Evolutionary conservation across 1,139 yeast genomes (phyloP).

Genomic region (Saccharomyces pastorianus): DNA sequence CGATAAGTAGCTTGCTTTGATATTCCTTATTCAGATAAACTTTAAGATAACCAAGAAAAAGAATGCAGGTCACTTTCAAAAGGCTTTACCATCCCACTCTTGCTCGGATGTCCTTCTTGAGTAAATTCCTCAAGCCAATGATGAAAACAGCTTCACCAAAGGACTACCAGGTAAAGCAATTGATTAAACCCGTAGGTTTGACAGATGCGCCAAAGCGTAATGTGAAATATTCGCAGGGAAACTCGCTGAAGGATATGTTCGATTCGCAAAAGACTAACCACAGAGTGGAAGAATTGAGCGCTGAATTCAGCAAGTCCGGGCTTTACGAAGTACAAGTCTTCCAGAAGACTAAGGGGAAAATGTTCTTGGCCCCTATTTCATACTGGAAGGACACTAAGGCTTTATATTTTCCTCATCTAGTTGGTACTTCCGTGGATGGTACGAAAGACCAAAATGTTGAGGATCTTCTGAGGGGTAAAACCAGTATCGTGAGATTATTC

Average conservation of each 20-base stretch:
- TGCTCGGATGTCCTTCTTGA: conserved; percentile 30
- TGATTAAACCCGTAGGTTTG: conserved; percentile 42
- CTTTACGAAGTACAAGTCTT: conserved; percentile 76
- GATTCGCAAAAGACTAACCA: conserved; percentile 43
- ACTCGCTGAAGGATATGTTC: conserved; percentile 37
- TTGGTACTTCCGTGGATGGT: conserved; percentile 48
- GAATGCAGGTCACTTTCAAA: neutral
- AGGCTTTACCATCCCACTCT: neutral
- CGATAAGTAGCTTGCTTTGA: neutral
- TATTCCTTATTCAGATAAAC: neutral
- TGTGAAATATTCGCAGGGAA: conserved; percentile 24
- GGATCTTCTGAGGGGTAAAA: conserved; percentile 26
- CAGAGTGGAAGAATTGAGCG: conserved; percentile 56
- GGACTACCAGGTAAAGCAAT: conserved; percentile 32
- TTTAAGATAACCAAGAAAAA: neutral
- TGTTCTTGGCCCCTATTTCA: conserved; percentile 72
- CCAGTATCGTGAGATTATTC: conserved; percentile 26
- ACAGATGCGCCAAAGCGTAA: conserved; percentile 31
- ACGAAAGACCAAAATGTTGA: conserved; percentile 36
- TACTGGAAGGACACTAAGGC: conserved; percentile 71
- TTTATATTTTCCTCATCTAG: conserved; percentile 73
- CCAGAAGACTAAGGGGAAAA: conserved; percentile 73
- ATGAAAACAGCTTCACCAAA: conserved; percentile 33
- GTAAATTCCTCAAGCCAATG: conserved; percentile 33
- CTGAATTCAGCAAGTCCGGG: conserved; percentile 76